Conservation (phyloP, 2,329 filamentous ascomycete genomes). For the Ramularia endophylla region DNA sequence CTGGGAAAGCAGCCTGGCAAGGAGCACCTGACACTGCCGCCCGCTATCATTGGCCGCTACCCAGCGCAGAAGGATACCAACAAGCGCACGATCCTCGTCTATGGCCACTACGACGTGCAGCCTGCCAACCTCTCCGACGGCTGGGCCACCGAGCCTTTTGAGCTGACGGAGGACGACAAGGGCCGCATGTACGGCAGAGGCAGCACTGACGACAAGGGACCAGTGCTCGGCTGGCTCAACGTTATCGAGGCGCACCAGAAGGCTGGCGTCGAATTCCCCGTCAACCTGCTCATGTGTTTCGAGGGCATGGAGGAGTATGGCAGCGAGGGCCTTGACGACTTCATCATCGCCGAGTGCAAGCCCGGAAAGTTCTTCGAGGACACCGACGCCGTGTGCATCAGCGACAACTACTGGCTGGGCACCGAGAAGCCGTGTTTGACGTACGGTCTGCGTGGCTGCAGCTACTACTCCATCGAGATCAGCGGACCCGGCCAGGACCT, state of each 20-base stretch:
- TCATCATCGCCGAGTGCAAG: slow-evolving; percentile 86
- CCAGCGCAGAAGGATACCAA: slow-evolving; percentile 69
- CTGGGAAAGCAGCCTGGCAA: slow-evolving; percentile 90
- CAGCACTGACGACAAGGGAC: slow-evolving; percentile 95
- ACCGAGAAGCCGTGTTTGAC: slow-evolving; percentile 98
- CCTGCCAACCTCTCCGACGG: slow-evolving; percentile 89
- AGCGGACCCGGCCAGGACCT: slow-evolving; percentile 89
- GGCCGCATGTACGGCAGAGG: slow-evolving; percentile 95
- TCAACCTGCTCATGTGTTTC: slow-evolving; percentile 98
- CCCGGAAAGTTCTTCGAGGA: slow-evolving; percentile 78
- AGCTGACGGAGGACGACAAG: slow-evolving; percentile 79
- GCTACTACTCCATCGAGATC: slow-evolving; percentile 92
- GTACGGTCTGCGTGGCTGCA: slow-evolving; percentile 93
- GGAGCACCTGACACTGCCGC: slow-evolving; percentile 84
- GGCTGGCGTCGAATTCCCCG: slow-evolving; percentile 87
- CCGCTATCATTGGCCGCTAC: slow-evolving; percentile 87
- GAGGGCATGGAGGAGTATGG: slow-evolving; percentile 99
- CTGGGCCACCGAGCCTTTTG: slow-evolving; percentile 93
- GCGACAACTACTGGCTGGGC: slow-evolving; percentile 99
- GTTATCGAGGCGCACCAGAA: slow-evolving; percentile 97
- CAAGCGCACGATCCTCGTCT: slow-evolving; percentile 93
- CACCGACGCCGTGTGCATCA: slow-evolving; percentile 94
- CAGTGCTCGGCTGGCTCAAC: slow-evolving; percentile 95
- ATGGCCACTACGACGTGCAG: slow-evolving; percentile 98
- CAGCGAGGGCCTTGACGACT: slow-evolving; percentile 90